phyloP scores from a whole-genome alignment of 106 monocot species.

The Allium cepa region DNA sequence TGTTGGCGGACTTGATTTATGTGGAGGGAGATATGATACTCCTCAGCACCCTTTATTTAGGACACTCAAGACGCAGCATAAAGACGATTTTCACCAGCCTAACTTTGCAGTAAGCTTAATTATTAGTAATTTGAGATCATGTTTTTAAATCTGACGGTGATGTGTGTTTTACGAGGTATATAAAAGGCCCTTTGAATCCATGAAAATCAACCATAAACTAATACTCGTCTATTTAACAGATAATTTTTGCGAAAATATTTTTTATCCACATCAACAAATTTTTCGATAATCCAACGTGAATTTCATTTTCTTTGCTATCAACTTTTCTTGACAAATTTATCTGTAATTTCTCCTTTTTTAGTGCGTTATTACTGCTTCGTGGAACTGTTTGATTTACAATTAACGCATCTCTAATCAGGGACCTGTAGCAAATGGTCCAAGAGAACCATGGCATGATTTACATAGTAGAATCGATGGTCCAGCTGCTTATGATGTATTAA shows the following conservation, averaged over 20 bases:
- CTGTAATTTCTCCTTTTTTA: neutral
- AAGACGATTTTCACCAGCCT: slow-evolving; percentile 86
- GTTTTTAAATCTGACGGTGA: neutral
- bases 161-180: neutral
- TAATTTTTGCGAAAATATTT: neutral
- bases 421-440: slow-evolving; percentile 48
- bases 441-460: slow-evolving; percentile 98
- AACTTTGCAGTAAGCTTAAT: slow-evolving; percentile 50
- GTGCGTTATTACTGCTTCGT: too few relatives aligned
- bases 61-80: slow-evolving; percentile 73
- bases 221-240: neutral
- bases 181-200: neutral
- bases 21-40: slow-evolving; percentile 87
- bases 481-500: slow-evolving; percentile 87
- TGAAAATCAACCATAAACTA: neutral
- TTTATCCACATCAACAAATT: neutral
- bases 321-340: neutral
- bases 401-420: slow-evolving; percentile 21
- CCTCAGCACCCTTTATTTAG: slow-evolving; percentile 63
- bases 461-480: slow-evolving; percentile 86
- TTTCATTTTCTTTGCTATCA: neutral
- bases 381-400: neutral
- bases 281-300: neutral
- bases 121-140: neutral
- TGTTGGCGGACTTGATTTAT: slow-evolving; percentile 90